These are phyloP conservation scores for Saccharum hybrid DNA, from an alignment of 202 grass and related monocot genomes.

Conservation along the genomic window DNA sequence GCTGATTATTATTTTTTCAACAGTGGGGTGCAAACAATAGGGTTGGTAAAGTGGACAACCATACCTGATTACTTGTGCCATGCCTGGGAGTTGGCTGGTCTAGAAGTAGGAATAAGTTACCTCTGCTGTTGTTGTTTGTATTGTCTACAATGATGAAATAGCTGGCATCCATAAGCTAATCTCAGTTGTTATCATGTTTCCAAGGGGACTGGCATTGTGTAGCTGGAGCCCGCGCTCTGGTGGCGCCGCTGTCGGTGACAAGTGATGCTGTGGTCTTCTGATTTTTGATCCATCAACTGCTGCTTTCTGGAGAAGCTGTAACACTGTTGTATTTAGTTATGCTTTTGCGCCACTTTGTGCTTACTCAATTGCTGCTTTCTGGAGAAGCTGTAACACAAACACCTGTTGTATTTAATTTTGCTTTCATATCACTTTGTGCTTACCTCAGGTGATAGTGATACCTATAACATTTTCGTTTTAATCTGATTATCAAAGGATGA, in stretches of 20 bases:
- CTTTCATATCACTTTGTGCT: slow-evolving; percentile 19
- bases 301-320: background rate
- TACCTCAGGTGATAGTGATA: slow-evolving; percentile 14
- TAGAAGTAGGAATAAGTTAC: slow-evolving; percentile 47
- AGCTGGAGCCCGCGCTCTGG: slow-evolving; percentile 1
- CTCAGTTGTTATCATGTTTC: slow-evolving; percentile 40
- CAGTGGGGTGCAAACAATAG: background rate
- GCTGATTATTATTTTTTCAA: background rate
- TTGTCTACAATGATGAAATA: slow-evolving; percentile 25
- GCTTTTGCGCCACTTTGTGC: slow-evolving; percentile 5
- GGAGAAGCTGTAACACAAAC: background rate
- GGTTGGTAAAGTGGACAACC: slow-evolving; percentile 13
- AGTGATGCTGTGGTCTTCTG: slow-evolving; percentile 7
- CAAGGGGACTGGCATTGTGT: slow-evolving; percentile 28
- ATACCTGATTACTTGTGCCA: slow-evolving; percentile 11
- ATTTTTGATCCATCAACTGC: slow-evolving; percentile 11
- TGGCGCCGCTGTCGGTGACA: background rate
- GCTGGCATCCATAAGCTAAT: slow-evolving; percentile 44
- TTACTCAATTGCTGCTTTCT: slow-evolving; percentile 10
- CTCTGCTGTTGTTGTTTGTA: slow-evolving; percentile 41
- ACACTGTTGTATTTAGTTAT: slow-evolving; percentile 22
- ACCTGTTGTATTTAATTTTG: slow-evolving; percentile 25
- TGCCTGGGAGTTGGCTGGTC: background rate
- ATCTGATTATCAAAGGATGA: slow-evolving; percentile 19
- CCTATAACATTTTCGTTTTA: background rate